Base-by-base conservation (phyloP, 345 rosid species). In the Rhodamnia rubescens region DNA sequence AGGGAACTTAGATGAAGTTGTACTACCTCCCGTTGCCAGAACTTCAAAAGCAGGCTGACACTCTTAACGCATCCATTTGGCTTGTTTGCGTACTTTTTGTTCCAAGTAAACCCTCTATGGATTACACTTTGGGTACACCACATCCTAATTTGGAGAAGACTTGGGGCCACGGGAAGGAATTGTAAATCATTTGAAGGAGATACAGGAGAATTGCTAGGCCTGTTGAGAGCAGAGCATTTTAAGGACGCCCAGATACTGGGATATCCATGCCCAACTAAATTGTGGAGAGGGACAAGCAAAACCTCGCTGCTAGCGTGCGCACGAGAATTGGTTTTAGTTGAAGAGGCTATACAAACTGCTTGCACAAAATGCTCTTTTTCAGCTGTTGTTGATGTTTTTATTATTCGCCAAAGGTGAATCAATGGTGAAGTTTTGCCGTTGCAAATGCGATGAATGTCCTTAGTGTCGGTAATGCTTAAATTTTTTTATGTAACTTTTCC, bases 1-100 rank as follows among this genome's bases (percentile, higher is more conserved):
- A 32, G 98, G 92, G 32, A 88, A 95, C 88, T 98, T 96, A 58
- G 86, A 90, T 87, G 90, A 93, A 12, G 95, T 98, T 82, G 93
- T 85, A 85, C 88, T 96, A 82, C 99, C 98, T 5, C 84, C 85
- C 12, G 94, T 94, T 36, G 92, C 86, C 50, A 93, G 98, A 95
- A 92, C 94, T 86, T 94, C 98, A n/a, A 98, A 95, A 92, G 98
- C 99, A 58, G 99, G 98, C 86, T 96, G 89, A 95, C 52, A 54
- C 20, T 61, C 75, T 42, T 42, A 44, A 10, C 24, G 47, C 24
- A 32, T 69, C 44, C 78, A 36, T 69, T 32, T 69, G 47, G 78
- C 78, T 69, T 69, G 78, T 61, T 61, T 59, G 21, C 10, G 5
- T 16, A 32, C 51, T 64, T 36, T 29, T 32, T 69, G 78, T 69